Evolutionary conservation across 768 basidiomycete species (phyloP).

Genomic region (Cyathus striatus): DNA sequence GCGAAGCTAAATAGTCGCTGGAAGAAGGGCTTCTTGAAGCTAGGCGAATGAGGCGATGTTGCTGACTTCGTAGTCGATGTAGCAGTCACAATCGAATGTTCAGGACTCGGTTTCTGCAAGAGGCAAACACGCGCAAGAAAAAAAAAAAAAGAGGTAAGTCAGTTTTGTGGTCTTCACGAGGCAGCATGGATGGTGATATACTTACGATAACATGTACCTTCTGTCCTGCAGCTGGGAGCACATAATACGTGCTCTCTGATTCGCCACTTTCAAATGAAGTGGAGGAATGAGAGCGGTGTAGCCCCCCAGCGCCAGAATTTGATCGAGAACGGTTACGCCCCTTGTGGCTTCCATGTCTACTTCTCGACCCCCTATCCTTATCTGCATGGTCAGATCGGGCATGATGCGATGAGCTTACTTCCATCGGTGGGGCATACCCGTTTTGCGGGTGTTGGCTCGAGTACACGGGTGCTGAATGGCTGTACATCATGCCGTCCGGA

Average conservation of each 20-base stretch:
- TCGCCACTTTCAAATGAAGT: slow-evolving; percentile 44
- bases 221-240: slow-evolving; percentile 65
- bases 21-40: slow-evolving; percentile 54
- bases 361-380: slow-evolving; percentile 7
- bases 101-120: slow-evolving; percentile 34
- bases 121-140: slow-evolving; percentile 10
- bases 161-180: neutral
- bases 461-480: slow-evolving; percentile 51
- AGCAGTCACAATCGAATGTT: slow-evolving; percentile 50
- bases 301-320: slow-evolving; percentile 8
- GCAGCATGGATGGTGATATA: no score
- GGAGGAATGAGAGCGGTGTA: slow-evolving; percentile 23
- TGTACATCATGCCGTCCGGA: slow-evolving; percentile 61
- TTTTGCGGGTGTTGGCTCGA: slow-evolving; percentile 35
- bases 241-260: slow-evolving; percentile 72
- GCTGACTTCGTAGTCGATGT: slow-evolving; percentile 56
- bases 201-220: slow-evolving; percentile 74
- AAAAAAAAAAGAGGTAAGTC: slow-evolving; percentile 4
- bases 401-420: slow-evolving; percentile 26
- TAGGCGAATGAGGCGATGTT: slow-evolving; percentile 40
- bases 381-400: slow-evolving; percentile 33
- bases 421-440: slow-evolving; percentile 35
- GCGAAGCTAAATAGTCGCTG: slow-evolving; percentile 53
- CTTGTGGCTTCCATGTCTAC: slow-evolving; percentile 7
- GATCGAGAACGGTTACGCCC: slow-evolving; percentile 11